Evolutionary conservation across 768 basidiomycete species (phyloP), one percentile per base, ranked within the genome.

Genomic region (Termitomyces sp.): DNA sequence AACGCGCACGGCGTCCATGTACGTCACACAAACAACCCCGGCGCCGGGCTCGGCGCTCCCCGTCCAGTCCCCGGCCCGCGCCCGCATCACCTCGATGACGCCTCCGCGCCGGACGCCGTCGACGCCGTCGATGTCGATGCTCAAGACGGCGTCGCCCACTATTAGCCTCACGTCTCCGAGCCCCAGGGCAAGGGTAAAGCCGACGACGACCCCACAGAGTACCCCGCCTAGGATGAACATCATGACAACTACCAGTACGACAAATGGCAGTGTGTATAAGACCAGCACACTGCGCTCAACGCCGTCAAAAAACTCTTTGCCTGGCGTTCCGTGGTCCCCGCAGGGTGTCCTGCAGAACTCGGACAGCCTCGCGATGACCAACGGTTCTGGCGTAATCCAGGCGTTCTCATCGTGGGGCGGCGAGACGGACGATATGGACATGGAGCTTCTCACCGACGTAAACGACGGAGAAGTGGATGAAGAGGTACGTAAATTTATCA

Each of bases 401-500:
- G 71, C 71, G 13, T 71, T 77, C 33, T 76, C 77, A 61, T 68
- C 70, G 28, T 74, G 72, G 57, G 72, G 66, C 60, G 84, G 83
- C 20, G 82, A 80, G 48, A 79, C 70, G 8, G 79, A 84, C 26
- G 81, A 84, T 33, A 83, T 86, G 78, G 83, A 81, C 20, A 71
- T 89, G 61, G 90, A 91, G 64, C 84, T 91, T 82, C 67, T 87
- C 51, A 92, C 87, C 70, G 87, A 87, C 57, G 52, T 74, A 0
- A 72, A 77, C 24, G 80, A 80, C 41, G 83, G 82, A 6, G 77
- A 84, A 26, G 79, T 87, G 2, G 87, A 91, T 62, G 90, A 92
- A 64, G 90, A 91, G 66, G 87, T 85, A 55, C 51, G 75, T 50
- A 31, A 41, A 16, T 28, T 16, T 13, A 18, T 16, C 12, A 41